Evolutionary conservation across 2,329 filamentous ascomycete genomes (phyloP).

Genomic region (Calonectria henricotiae): DNA sequence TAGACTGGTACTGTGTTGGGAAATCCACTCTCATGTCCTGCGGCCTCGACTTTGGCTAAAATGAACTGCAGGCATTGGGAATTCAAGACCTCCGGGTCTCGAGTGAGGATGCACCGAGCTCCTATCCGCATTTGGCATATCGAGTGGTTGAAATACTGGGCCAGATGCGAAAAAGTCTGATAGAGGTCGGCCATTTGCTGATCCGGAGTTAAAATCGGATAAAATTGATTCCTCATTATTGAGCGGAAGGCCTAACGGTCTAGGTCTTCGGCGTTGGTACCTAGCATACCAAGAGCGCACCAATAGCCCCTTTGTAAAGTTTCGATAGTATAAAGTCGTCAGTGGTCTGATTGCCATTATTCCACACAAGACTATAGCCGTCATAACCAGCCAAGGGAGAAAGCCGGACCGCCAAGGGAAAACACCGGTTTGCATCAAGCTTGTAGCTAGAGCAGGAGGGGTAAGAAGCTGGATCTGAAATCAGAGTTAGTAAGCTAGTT

Average conservation of each 20-base stretch:
- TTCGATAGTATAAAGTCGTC: neutral
- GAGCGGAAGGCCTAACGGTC: neutral
- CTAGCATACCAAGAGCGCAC: neutral
- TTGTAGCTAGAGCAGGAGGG: constrained; percentile 15
- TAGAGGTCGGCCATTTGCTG: neutral
- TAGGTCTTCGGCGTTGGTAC: neutral
- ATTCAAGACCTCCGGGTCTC: fast-evolving
- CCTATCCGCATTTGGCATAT: neutral
- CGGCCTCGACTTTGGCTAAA: neutral
- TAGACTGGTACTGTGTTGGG: too few species aligned
- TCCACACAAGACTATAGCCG: neutral
- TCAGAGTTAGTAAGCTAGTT: neutral
- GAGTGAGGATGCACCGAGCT: neutral
- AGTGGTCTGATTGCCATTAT: neutral
- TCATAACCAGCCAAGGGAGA: constrained; percentile 5
- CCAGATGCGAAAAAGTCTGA: neutral
- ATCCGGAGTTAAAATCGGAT: neutral
- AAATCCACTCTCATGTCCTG: neutral
- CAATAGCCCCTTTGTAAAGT: too few species aligned
- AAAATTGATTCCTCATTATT: neutral
- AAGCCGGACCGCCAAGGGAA: constrained; percentile 25
- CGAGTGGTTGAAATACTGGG: neutral
- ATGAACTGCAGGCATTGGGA: neutral
- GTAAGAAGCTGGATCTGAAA: constrained; percentile 21
- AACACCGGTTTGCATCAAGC: constrained; percentile 21